Percentiles rank a stretch among this genome's conserved stretches.
Conservation (phyloP, 495 filamentous ascomycete species). For the Staphylotrichum tortipilum region DNA sequence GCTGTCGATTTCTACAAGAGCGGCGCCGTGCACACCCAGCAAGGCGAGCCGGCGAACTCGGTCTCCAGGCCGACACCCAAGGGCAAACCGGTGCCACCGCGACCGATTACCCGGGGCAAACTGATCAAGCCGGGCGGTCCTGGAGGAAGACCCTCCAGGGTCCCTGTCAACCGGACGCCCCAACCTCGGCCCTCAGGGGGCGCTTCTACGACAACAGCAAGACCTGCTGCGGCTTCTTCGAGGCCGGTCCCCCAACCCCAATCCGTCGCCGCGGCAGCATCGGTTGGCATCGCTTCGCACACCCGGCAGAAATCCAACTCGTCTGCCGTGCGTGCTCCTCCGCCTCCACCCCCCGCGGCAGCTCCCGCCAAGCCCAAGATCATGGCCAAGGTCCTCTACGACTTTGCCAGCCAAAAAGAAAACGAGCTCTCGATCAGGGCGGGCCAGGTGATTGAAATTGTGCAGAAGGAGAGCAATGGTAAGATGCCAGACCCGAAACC, state of each 20-base stretch:
- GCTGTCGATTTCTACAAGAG: constrained; percentile 91
- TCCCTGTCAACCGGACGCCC: constrained; percentile 45
- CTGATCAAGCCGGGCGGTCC: constrained; percentile 86
- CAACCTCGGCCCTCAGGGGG: constrained; percentile 31
- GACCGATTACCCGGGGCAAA: constrained; percentile 84
- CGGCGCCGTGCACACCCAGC: constrained; percentile 74
- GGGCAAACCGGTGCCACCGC: constrained; percentile 70
- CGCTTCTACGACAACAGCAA: constrained; percentile 15
- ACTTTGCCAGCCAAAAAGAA: constrained; percentile 68
- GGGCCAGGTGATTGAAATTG: constrained; percentile 73
- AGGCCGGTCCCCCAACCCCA: constrained; percentile 40
- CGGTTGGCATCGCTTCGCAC: constrained; percentile 33
- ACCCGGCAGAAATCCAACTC: constrained; percentile 38
- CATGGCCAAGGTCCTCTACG: constrained; percentile 81
- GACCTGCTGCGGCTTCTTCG: constrained; percentile 30
- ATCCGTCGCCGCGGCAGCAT: constrained; percentile 19
- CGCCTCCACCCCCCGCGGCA: constrained; percentile 63
- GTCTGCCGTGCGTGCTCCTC: constrained; percentile 47
- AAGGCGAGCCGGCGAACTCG: constrained; percentile 75
- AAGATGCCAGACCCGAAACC: constrained; percentile 22
- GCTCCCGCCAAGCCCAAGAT: constrained; percentile 56
- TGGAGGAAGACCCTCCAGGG: constrained; percentile 65
- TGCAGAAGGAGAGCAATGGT: constrained; percentile 89
- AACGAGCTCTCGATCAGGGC: constrained; percentile 71
- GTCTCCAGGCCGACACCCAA: constrained; percentile 79